phyloP scores from a whole-genome alignment of 257 asterid genomes.

The Plectranthus barbatus region DNA sequence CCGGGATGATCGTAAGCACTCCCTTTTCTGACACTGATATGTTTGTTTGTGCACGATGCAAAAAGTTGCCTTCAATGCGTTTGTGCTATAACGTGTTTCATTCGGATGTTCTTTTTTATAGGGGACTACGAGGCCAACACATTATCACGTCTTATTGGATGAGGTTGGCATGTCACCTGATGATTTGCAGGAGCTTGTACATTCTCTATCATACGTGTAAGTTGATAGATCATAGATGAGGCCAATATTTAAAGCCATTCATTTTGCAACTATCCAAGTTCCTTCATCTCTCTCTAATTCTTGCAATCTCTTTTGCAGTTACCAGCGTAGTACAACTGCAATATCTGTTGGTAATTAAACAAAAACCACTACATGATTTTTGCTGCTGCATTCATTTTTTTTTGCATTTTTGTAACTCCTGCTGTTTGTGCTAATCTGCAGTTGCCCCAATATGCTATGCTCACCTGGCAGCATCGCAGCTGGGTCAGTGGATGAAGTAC shows the following conservation, averaged over 20 bases:
- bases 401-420: background rate
- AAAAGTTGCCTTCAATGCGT: background rate
- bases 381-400: background rate
- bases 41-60: background rate
- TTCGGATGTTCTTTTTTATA: background rate
- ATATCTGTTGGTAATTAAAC: conserved; percentile 65
- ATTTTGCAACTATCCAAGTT: background rate
- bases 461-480: conserved; percentile 83
- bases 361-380: background rate
- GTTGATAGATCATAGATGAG: background rate
- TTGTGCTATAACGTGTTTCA: background rate
- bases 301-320: conserved; percentile 33
- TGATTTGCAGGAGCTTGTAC: conserved; percentile 82
- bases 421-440: conserved; percentile 16
- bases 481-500: conserved; percentile 88
- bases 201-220: conserved; percentile 78
- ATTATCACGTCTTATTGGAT: conserved; percentile 67
- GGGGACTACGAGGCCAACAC: conserved; percentile 79
- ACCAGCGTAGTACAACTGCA: conserved; percentile 96
- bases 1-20: conserved; percentile 64
- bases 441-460: conserved; percentile 96
- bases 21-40: too few relatives aligned
- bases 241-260: background rate
- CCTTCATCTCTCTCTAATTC: background rate
- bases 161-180: conserved; percentile 67